Percentiles rank a stretch among this genome's conserved stretches.
Evolutionary conservation across 2,329 filamentous ascomycete genomes (phyloP).

Genomic region (Paraconiothyrium sp.): DNA sequence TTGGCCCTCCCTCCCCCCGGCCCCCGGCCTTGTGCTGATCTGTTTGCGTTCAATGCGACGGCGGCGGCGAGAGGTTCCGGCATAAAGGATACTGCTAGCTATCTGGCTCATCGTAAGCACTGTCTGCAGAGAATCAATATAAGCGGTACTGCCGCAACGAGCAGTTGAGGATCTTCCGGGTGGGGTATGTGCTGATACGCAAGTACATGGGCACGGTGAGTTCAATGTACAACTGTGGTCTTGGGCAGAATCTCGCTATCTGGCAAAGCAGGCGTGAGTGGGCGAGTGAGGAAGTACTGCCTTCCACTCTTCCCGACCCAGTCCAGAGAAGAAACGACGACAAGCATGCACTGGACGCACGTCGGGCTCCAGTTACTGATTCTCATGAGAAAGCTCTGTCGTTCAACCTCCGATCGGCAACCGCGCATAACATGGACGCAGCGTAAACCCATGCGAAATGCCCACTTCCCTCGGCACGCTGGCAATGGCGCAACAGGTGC

Average conservation of each 20-base stretch:
- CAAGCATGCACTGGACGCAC: background rate
- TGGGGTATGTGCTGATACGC: background rate
- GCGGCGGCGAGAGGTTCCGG: background rate
- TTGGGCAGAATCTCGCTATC: background rate
- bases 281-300: too few relatives aligned
- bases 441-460: background rate
- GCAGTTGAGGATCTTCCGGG: background rate
- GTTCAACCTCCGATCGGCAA: slow-evolving; percentile 13
- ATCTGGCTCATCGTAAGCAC: background rate
- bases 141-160: background rate
- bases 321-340: background rate
- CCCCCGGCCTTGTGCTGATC: background rate
- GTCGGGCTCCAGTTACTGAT: background rate
- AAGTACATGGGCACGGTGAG: background rate
- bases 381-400: too few relatives aligned
- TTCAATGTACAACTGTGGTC: background rate
- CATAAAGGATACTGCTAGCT: background rate
- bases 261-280: background rate
- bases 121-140: background rate
- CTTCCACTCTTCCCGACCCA: too few relatives aligned
- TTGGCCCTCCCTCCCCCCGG: background rate
- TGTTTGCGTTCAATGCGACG: background rate
- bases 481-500: background rate
- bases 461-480: slow-evolving; percentile 23
- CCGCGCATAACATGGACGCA: slow-evolving; percentile 11